These are phyloP conservation scores for Ormosia semicastrata DNA, from an alignment of 306 rosid species.

Conservation along the genomic window DNA sequence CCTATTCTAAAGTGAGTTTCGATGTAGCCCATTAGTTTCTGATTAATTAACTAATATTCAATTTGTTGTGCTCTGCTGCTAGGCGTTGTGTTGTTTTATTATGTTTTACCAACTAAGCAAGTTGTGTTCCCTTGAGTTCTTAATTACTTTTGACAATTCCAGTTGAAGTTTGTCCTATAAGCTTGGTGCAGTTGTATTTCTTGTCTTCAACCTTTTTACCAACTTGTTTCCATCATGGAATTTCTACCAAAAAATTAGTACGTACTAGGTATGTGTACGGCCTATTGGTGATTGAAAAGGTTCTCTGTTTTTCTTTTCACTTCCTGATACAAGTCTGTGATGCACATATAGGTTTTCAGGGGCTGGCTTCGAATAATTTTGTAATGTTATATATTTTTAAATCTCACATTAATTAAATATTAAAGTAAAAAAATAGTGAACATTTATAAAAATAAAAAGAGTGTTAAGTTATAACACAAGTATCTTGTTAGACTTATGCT, in stretches of 20 bases:
- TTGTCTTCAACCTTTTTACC: not conserved
- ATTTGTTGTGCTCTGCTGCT: not conserved
- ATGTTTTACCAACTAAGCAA: not conserved
- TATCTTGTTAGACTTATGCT: too few relatives aligned
- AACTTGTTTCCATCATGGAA: not conserved
- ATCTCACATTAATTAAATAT: too few relatives aligned
- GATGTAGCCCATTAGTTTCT: not conserved
- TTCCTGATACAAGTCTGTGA: constrained; percentile 10
- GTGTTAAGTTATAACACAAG: too few relatives aligned
- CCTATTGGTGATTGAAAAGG: not conserved
- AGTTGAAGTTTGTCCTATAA: not conserved
- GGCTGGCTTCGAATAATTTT: constrained; percentile 7
- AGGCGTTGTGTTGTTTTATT: not conserved
- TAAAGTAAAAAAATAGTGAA: too few relatives aligned
- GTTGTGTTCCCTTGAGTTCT: not conserved
- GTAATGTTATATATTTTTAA: too few relatives aligned
- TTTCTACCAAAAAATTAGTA: constrained; percentile 48
- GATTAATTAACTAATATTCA: not conserved
- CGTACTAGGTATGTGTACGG: constrained; percentile 57
- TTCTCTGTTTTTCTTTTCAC: not conserved
- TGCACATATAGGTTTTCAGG: constrained; percentile 59
- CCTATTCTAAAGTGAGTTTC: not conserved
- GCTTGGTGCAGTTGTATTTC: not conserved
- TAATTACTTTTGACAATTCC: not conserved
- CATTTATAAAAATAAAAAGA: too few relatives aligned